Percentiles rank a stretch among this genome's conserved stretches.
Evolutionary conservation across 257 asterid genomes (phyloP).

Genomic region (Nicotiana obtusifolia): DNA sequence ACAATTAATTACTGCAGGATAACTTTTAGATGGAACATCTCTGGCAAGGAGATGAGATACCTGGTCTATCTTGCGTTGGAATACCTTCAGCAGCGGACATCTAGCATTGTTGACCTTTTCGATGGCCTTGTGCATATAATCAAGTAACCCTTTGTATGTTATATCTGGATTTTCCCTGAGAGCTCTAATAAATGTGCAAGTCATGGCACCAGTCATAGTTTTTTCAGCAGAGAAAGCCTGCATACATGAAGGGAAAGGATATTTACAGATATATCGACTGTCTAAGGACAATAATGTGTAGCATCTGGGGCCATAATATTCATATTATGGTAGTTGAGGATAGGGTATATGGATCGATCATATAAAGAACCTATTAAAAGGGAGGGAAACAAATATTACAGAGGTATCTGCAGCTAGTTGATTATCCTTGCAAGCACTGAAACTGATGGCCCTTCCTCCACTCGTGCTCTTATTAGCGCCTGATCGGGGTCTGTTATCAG

Average conservation of each 20-base stretch:
- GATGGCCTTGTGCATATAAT: slow-evolving; percentile 36
- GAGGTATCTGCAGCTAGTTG: slow-evolving; percentile 75
- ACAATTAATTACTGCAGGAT: not conserved
- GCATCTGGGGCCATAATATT: not conserved
- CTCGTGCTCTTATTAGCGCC: slow-evolving; percentile 41
- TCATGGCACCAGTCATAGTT: slow-evolving; percentile 57
- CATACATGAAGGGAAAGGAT: not conserved
- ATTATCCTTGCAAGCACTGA: slow-evolving; percentile 79
- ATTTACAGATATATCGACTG: not conserved
- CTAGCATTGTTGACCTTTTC: slow-evolving; percentile 30
- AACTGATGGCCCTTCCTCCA: slow-evolving; percentile 63
- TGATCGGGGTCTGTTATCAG: slow-evolving; percentile 37
- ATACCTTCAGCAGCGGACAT: slow-evolving; percentile 28
- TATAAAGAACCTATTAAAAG: not conserved
- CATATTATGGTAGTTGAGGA: not conserved
- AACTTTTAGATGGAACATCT: not conserved
- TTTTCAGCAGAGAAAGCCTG: slow-evolving; percentile 48
- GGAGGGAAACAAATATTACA: slow-evolving; percentile 25
- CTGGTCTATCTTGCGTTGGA: slow-evolving; percentile 57
- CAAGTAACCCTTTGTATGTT: slow-evolving; percentile 40
- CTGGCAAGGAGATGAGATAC: slow-evolving; percentile 21
- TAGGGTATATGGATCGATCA: not conserved
- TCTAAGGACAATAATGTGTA: not conserved
- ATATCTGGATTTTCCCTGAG: slow-evolving; percentile 24
- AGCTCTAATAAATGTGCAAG: slow-evolving; percentile 51